Percentiles rank a stretch among this genome's conserved stretches.
phyloP scores from a whole-genome alignment of 768 basidiomycete genomes.

The Rhodosporidiobolus sp. region DNA sequence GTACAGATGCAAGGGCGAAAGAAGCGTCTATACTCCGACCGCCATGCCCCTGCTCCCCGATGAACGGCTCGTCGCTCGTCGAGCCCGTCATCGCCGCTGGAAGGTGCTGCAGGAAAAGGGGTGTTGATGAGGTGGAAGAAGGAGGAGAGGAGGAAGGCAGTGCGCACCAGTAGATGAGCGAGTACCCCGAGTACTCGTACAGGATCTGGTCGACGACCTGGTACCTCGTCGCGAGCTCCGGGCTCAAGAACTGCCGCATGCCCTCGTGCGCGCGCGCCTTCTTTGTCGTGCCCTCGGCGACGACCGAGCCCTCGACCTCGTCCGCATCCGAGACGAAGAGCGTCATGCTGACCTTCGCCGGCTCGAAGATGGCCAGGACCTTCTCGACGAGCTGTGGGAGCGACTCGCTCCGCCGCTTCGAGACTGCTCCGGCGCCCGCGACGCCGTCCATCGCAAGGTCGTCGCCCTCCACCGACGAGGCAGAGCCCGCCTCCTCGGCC shows the following conservation, averaged over 20 bases:
- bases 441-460: background rate
- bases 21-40: no score
- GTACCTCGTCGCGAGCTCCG: slow-evolving; percentile 54
- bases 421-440: slow-evolving; percentile 6
- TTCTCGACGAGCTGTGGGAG: slow-evolving; percentile 76
- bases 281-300: slow-evolving; percentile 45
- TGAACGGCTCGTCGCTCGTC: no score
- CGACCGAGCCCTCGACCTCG: slow-evolving; percentile 51
- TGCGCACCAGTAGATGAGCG: slow-evolving; percentile 15
- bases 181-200: slow-evolving; percentile 63
- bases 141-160: background rate
- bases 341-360: slow-evolving; percentile 76
- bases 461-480: slow-evolving; percentile 4
- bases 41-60: no score
- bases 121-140: background rate
- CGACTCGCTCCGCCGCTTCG: slow-evolving; percentile 45
- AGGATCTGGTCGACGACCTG: slow-evolving; percentile 92
- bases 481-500: slow-evolving; percentile 35
- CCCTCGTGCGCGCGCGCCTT: slow-evolving; percentile 39
- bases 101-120: background rate
- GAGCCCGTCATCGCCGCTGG: no score
- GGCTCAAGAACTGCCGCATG: slow-evolving; percentile 48
- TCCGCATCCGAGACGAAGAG: slow-evolving; percentile 66
- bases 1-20: no score
- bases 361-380: slow-evolving; percentile 89